These are phyloP conservation scores for Fusarium buxicola DNA, from an alignment of 2,329 filamentous ascomycete species.

Conservation along the genomic window DNA sequence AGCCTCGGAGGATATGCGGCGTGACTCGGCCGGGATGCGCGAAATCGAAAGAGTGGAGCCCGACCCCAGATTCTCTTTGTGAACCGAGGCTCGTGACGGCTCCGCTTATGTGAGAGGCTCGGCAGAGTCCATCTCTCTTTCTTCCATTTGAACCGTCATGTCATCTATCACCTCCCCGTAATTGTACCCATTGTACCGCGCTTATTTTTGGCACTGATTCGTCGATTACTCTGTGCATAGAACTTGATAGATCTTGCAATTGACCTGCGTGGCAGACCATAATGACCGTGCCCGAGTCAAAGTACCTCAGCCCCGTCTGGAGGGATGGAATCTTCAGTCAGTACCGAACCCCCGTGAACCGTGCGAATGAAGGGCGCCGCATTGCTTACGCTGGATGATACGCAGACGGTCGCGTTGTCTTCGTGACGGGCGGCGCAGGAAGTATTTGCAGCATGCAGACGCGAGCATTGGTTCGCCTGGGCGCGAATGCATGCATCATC, in stretches of 20 bases:
- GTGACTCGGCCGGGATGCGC: conserved; percentile 38
- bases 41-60: conserved; percentile 11
- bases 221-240: too few relatives aligned
- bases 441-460: conserved; percentile 96
- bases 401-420: conserved; percentile 85
- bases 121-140: conserved; percentile 4
- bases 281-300: conserved; percentile 77
- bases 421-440: conserved; percentile 94
- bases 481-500: conserved; percentile 93
- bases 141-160: conserved; percentile 1
- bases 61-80: conserved; percentile 28
- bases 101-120: conserved; percentile 4
- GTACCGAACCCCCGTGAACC: conserved; percentile 35
- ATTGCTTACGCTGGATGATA: conserved; percentile 11
- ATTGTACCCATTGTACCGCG: conserved; percentile 1
- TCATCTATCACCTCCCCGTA: background rate
- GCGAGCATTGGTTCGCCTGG: conserved; percentile 88
- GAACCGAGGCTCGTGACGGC: conserved; percentile 36
- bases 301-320: conserved; percentile 88
- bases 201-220: background rate
- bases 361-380: background rate
- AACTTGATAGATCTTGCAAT: background rate
- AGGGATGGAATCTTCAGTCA: conserved; percentile 87
- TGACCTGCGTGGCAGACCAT: conserved; percentile 1
- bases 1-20: conserved; percentile 8